Evolutionary conservation across 2,329 filamentous ascomycete species (phyloP), one percentile per base, ranked within the genome.

Genomic region (Colletotrichum tropicicola): DNA sequence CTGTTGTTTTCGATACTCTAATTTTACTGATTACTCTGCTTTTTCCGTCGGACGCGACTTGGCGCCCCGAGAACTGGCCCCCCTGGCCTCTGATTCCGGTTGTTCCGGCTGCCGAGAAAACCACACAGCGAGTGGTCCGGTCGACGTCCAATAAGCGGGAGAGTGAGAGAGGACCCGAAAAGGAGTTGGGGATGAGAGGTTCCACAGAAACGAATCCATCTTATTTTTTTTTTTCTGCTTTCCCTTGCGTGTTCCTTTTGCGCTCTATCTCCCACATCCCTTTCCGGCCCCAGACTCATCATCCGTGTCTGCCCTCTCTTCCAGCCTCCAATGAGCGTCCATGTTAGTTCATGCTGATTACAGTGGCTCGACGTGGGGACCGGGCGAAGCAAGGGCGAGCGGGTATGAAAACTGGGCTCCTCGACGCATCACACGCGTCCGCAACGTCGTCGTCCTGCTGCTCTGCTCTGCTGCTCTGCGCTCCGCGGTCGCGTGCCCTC

Each of bases 51-150:
- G 43, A 7, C 6, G 5, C 19, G 61, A 51, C 56, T 61, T 56
- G 61, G 49, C 44, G n/a, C 15, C 32, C 21, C 28, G 49, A 48
- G n/a, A 3, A 28, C 35, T 25, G n/a, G n/a, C n/a, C n/a, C 19
- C 23, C 12, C 6, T 12, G 1, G 4, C 56, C 49, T 49, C 49
- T 61, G 57, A 56, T 62, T 63, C 49, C 57, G 62, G 32, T 39
- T 32, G 35, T 65, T 65, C 62, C 62, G 62, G 51, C 57, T 65
- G 57, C 61, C 57, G 57, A 65, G 61, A 55, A 56, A 39, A 13
- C n/a, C 19, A 4, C 23, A 37, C 28, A 30, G 19, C 6, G 35
- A 27, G 44, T 30, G 41, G 17, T 32, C 37, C 49, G 10, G 25
- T 15, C 25, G 48, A 32, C 43, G 27, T 44, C 41, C 48, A 49